Percentiles rank a stretch among this genome's conserved stretches.
phyloP scores from a whole-genome alignment of 139 green algal species.

The Picocystis salinarum region DNA sequence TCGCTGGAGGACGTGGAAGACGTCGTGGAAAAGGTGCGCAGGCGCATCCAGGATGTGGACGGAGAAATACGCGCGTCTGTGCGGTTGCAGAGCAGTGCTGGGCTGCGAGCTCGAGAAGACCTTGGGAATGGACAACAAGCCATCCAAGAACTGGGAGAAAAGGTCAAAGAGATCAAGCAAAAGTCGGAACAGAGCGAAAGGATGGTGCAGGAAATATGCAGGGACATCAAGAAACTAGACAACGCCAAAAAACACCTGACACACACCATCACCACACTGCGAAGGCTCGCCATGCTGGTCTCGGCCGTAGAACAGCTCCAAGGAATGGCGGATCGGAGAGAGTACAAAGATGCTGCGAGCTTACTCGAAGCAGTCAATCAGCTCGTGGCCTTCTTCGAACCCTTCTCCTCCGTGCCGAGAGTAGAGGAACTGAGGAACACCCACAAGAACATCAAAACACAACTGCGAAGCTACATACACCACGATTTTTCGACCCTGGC shows the following conservation, averaged over 20 bases:
- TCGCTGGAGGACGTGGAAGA: not conserved
- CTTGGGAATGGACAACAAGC: constrained; percentile 13
- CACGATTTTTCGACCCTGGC: constrained; percentile 16
- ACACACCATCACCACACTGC: constrained; percentile 77
- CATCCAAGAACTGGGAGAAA: constrained; percentile 48
- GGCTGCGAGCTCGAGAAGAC: constrained; percentile 28
- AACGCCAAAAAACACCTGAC: constrained; percentile 90
- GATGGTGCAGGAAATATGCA: constrained; percentile 93
- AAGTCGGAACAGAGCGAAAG: constrained; percentile 77
- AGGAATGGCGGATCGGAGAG: constrained; percentile 6
- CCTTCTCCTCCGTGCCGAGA: constrained; percentile 23
- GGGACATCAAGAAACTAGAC: constrained; percentile 91
- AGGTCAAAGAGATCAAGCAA: constrained; percentile 66
- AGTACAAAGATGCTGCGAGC: not conserved
- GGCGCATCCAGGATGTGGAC: constrained; percentile 65
- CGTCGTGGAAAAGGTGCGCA: not conserved
- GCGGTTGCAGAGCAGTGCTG: constrained; percentile 50
- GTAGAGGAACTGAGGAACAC: constrained; percentile 23
- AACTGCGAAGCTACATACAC: constrained; percentile 20
- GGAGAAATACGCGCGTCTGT: constrained; percentile 75
- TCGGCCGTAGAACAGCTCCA: constrained; percentile 26
- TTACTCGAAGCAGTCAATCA: not conserved
- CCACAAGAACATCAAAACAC: constrained; percentile 19
- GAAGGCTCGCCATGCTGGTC: constrained; percentile 79
- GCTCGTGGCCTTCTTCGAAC: not conserved